phyloP scores from a whole-genome alignment of 495 filamentous ascomycete genomes.

The Penicillium silybi region DNA sequence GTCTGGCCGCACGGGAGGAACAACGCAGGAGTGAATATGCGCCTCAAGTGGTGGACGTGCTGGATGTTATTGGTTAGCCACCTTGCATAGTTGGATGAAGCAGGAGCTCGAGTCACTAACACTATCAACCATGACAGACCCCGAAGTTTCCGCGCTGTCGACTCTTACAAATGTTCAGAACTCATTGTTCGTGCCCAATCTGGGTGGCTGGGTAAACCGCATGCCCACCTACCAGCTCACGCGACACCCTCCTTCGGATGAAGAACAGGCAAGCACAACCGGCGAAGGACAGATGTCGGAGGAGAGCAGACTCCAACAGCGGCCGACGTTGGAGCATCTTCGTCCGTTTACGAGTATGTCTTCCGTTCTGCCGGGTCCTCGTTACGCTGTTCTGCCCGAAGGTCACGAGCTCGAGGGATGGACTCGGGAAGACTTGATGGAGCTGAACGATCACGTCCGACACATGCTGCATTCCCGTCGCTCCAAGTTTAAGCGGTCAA shows the following conservation, averaged over 20 bases:
- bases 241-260: constrained; percentile 33
- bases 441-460: constrained; percentile 75
- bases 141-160: constrained; percentile 68
- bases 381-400: constrained; percentile 47
- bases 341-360: constrained; percentile 30
- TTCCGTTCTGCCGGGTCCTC: constrained; percentile 28
- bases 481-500: constrained; percentile 67
- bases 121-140: constrained; percentile 45
- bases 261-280: constrained; percentile 30
- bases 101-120: background rate
- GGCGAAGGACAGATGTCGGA: constrained; percentile 28
- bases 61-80: constrained; percentile 66
- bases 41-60: constrained; percentile 58
- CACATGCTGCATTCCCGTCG: constrained; percentile 77
- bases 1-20: constrained; percentile 7
- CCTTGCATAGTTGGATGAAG: background rate
- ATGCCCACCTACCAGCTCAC: constrained; percentile 72
- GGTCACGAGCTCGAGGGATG: constrained; percentile 64
- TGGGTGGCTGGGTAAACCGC: constrained; percentile 63
- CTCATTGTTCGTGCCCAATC: constrained; percentile 69
- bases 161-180: constrained; percentile 79
- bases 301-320: constrained; percentile 18
- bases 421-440: constrained; percentile 62
- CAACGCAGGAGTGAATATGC: constrained; percentile 44
- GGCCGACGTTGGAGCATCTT: constrained; percentile 27